Base-by-base conservation (phyloP, 2,329 filamentous ascomycete genomes). In the Fonsecaea pugnacius region DNA sequence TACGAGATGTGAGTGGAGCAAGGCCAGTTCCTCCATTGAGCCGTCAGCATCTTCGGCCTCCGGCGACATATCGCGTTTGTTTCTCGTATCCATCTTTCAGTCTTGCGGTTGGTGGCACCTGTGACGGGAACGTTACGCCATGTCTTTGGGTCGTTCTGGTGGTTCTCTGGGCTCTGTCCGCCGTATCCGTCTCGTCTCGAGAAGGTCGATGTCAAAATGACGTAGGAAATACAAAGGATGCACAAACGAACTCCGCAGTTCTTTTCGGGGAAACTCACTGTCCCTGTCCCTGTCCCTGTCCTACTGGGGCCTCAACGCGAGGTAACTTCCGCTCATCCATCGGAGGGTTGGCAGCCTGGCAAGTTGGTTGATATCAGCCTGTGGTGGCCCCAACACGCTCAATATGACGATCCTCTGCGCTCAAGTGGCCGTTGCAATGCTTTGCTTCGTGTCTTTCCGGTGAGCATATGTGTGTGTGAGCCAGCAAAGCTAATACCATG, bases 151-250 rank as follows among this genome's bases (percentile, higher is more conserved):
- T 30, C 4, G 9, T 8, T 21, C 21, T 24, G 43, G 18, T 48
- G 18, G 24, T 21, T 48, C 43, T 10, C 5, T 14, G 21, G 43
- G 9, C 3, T 27, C 21, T 14, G 18, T 24, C 21, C 43, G n/a
- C 10, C 8, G 21, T 48, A 27, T 48, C 18, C 10, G 43, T 18
- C 24, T 48, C 43, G 21, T 48, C 43, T 27, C 24, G 21, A 21
- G 18, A 10, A 52, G 27, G n/a, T 51, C 12, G 43, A 24, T 51
- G 43, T 59, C 57, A 59, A 51, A 51, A 59, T 59, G 57, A 59
- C 46, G 46, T 48, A 59, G 43, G 21, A n/a, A 59, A 51, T 36
- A 53, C 51, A n/a, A 35, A 5, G 18, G 27, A 32, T 35, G 12
- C 16, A 58, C 46, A 27, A 4, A 30, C 27, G 4, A n/a, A n/a